These are phyloP conservation scores for Boletus edulis DNA, from an alignment of 768 basidiomycete genomes.

Conservation along the genomic window DNA sequence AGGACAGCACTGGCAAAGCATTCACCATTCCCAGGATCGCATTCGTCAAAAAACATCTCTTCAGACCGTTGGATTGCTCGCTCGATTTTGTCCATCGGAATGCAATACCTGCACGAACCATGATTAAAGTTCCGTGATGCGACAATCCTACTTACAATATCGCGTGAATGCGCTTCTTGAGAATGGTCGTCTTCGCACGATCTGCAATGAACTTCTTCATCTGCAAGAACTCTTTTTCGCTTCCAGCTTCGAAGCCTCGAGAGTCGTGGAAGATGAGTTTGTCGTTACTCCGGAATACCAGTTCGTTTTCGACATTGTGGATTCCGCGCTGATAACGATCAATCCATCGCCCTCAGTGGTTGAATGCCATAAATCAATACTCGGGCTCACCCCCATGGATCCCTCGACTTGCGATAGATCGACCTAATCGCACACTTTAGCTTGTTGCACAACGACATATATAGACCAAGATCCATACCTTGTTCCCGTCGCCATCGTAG, in stretches of 20 bases:
- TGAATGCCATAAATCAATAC: not conserved
- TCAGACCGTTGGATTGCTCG: not conserved
- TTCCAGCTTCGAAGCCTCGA: not conserved
- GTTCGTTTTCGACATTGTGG: not conserved
- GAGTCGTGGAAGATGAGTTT: constrained; percentile 7
- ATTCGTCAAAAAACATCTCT: not conserved
- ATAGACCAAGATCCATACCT: not conserved
- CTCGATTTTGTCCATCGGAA: constrained; percentile 2
- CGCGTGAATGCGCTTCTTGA: constrained; percentile 1
- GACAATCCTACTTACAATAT: not conserved
- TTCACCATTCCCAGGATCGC: not conserved
- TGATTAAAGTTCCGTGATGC: no score
- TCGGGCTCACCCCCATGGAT: not conserved
- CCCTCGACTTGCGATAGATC: constrained; percentile 1
- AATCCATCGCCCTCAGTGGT: not conserved
- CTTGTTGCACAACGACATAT: not conserved
- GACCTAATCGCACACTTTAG: not conserved
- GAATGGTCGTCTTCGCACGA: not conserved
- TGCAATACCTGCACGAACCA: constrained; percentile 1
- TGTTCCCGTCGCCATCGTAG: constrained; percentile 1
- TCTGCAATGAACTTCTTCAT: constrained; percentile 1
- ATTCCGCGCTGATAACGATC: not conserved
- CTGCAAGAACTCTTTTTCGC: not conserved
- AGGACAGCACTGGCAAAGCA: not conserved
- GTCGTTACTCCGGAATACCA: constrained; percentile 1